Conservation (phyloP, 805 yeast species). For the Isabelozyma heimii region DNA sequence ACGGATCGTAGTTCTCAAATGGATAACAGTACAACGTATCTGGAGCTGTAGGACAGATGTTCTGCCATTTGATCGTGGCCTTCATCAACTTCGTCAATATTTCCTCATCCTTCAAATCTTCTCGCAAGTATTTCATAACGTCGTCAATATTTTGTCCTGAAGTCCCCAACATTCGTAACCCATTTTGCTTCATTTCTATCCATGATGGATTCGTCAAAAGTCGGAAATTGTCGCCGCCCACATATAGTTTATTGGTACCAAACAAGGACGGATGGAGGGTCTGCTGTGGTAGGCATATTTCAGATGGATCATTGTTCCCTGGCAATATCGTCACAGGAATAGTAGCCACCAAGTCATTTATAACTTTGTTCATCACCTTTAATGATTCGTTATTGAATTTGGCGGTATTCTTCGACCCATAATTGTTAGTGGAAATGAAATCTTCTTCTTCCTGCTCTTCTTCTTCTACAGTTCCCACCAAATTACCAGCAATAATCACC, state of each 20-base stretch:
- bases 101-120: constrained; percentile 42
- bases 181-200: constrained; percentile 49
- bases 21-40: constrained; percentile 94
- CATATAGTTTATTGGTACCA: constrained; percentile 38
- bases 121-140: constrained; percentile 58
- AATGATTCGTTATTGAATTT: constrained; percentile 50
- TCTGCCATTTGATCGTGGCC: constrained; percentile 76
- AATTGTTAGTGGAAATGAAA: constrained; percentile 38
- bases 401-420: constrained; percentile 53
- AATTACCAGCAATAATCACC: constrained; percentile 72
- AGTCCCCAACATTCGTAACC: constrained; percentile 61
- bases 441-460: constrained; percentile 18
- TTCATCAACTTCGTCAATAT: constrained; percentile 48
- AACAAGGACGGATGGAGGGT: constrained; percentile 81
- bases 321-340: constrained; percentile 80
- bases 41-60: constrained; percentile 91
- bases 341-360: constrained; percentile 54
- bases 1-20: constrained; percentile 73
- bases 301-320: constrained; percentile 85
- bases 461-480: constrained; percentile 39
- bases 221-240: constrained; percentile 34
- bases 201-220: constrained; percentile 64
- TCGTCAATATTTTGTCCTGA: constrained; percentile 86
- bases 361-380: constrained; percentile 54
- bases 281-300: constrained; percentile 81